Conservation (phyloP, 768 basidiomycete species). For the Pleurotus platypus region DNA sequence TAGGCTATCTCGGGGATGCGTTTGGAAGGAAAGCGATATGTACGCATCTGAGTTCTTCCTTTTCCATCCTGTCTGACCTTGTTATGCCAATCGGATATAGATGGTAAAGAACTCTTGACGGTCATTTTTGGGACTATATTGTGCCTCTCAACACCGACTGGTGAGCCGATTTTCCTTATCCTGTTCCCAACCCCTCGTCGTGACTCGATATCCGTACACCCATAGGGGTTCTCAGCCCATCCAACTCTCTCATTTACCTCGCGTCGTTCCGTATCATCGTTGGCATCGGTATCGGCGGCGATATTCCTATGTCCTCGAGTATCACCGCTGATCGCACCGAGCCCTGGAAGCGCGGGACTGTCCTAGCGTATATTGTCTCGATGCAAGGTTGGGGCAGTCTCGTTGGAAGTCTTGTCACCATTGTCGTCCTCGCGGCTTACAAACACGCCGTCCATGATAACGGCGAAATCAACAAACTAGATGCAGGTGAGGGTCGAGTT, state of each 20-base stretch:
- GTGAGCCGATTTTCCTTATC: constrained; percentile 18
- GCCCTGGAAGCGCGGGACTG: constrained; percentile 62
- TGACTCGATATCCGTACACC: too few relatives aligned
- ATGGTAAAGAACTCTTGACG: constrained; percentile 77
- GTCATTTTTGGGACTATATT: constrained; percentile 78
- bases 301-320: constrained; percentile 74
- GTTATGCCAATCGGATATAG: constrained; percentile 23
- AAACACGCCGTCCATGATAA: constrained; percentile 58
- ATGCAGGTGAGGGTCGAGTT: constrained; percentile 48
- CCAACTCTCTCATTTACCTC: constrained; percentile 59
- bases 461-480: constrained; percentile 58
- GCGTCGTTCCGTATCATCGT: constrained; percentile 65
- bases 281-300: constrained; percentile 76
- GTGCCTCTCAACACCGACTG: constrained; percentile 62
- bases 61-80: too few relatives aligned
- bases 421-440: constrained; percentile 63
- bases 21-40: constrained; percentile 69
- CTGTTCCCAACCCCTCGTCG: not conserved
- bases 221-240: constrained; percentile 35
- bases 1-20: constrained; percentile 63
- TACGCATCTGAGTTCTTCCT: constrained; percentile 17
- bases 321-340: constrained; percentile 65
- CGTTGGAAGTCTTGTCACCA: constrained; percentile 54
- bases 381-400: constrained; percentile 79
- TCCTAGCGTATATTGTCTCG: constrained; percentile 72